Conservation (phyloP, 2,329 filamentous ascomycete genomes). For the Colletotrichum coccodes region DNA sequence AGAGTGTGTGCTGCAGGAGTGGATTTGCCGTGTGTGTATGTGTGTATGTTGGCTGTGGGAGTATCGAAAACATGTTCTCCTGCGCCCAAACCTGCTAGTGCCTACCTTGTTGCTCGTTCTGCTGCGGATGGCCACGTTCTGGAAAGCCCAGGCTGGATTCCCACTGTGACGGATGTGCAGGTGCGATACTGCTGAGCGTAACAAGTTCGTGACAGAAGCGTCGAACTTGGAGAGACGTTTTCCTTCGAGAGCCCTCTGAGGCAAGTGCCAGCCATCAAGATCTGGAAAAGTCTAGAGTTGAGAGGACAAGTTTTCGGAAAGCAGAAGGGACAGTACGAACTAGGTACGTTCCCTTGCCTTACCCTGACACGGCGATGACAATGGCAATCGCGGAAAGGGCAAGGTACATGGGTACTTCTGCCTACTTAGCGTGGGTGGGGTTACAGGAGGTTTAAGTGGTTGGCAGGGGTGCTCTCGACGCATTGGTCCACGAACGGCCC, state of each 20-base stretch:
- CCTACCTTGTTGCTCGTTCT: not conserved
- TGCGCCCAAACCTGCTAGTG: not conserved
- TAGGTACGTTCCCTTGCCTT: not conserved
- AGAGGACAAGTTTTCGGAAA: not conserved
- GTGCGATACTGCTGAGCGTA: not conserved
- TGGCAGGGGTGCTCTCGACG: constrained; percentile 26
- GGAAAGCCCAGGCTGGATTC: not conserved
- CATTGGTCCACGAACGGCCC: constrained; percentile 17
- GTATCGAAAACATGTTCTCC: not conserved
- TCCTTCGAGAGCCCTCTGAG: not conserved
- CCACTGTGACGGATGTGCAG: not conserved
- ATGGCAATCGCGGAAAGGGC: constrained; percentile 3
- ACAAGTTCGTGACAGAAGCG: not conserved
- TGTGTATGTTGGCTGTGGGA: not conserved
- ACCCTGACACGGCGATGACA: not conserved
- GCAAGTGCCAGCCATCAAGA: not conserved
- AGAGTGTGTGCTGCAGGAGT: not conserved
- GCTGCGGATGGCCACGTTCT: too few relatives aligned
- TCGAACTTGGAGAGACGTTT: not conserved
- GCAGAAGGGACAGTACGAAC: not conserved
- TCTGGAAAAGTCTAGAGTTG: not conserved
- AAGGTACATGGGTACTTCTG: constrained; percentile 3
- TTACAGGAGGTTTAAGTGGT: constrained; percentile 27
- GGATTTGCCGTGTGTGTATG: too few relatives aligned
- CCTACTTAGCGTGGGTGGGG: constrained; percentile 2